Base-by-base conservation (phyloP, 2,329 filamentous ascomycete species). In the Hortaea werneckii region DNA sequence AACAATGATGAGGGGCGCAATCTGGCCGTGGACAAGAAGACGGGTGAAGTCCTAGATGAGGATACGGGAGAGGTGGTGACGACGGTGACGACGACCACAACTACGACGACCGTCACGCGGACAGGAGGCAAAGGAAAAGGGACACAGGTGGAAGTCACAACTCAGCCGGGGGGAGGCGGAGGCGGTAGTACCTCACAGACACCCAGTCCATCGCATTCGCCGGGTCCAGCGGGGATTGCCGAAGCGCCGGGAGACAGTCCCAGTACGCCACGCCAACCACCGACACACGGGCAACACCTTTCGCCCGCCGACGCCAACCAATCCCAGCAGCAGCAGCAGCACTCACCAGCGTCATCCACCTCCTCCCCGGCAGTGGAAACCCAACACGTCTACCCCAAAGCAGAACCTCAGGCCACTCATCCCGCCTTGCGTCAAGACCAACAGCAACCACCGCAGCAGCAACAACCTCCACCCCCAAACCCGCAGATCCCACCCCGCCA, bases 31-130 rank as follows among this genome's bases (percentile, higher is more conserved):
- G 58, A 61, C 40, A 51, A 50, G 37, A 44, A 42, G 6, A 61
- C 56, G 6, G 58, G 58, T 34, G 53, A 59, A 37, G 58, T 61
- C 7, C 42, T 57, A 6, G 58, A 61, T 29, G 52, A 60, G 20
- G 54, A 58, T 28, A 60, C 56, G 2, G 58, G 58, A 7, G 55
- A 60, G 43, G 47, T 58, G 5, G 55, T 61, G n/a, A 53, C 10
- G 20, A 40, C 38, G 11, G 38, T 34, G 20, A 44, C 45, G 26
- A 47, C 45, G 11, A 47, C 45, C 4, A 43, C 41, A 11, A 47
- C 45, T 10, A 47, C 45, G 29, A 47, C 45, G 13, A 47, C 40
- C 8, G 41, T 29, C 8, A 41, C 43, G 11, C 20, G 32, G 13
- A 32, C 13, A 5, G 40, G 40, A 12, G 35, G 26, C 7, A 42